These are phyloP conservation scores for Kwoniella bestiolae DNA, from an alignment of 768 basidiomycete genomes.

Conservation along the genomic window DNA sequence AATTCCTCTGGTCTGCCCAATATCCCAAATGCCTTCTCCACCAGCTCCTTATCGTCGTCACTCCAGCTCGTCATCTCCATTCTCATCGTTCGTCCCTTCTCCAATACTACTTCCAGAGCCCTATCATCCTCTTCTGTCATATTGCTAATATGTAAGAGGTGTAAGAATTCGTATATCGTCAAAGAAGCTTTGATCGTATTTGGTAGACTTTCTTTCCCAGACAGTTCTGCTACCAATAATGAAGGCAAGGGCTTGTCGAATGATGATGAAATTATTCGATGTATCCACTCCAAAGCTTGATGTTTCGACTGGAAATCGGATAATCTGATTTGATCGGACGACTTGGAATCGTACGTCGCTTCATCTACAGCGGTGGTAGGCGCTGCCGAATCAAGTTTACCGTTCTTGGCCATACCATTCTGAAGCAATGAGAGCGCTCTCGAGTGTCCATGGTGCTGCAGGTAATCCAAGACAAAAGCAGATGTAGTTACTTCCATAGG, in stretches of 20 bases:
- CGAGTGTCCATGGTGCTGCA: conserved; percentile 82
- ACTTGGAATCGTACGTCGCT: background rate
- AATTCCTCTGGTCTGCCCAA: background rate
- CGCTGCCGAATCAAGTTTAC: background rate
- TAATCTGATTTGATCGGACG: background rate
- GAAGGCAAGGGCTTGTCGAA: conserved; percentile 1
- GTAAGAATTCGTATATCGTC: conserved; percentile 10
- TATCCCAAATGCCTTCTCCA: conserved; percentile 18
- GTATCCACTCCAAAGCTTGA: conserved; percentile 3
- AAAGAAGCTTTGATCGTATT: background rate
- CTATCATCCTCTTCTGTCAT: background rate
- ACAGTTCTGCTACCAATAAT: background rate
- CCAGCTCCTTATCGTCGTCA: background rate
- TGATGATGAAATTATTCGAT: background rate
- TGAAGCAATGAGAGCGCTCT: conserved; percentile 72
- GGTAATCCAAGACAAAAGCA: conserved; percentile 75
- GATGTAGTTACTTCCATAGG: conserved; percentile 66
- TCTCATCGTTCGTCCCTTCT: conserved; percentile 3
- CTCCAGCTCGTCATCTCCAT: background rate
- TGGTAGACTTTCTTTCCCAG: background rate
- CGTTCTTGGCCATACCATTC: conserved; percentile 58
- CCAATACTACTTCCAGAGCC: background rate
- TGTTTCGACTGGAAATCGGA: conserved; percentile 9
- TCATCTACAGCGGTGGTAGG: conserved; percentile 58
- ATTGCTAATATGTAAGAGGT: background rate